A percentile compares a stretch with the other conserved stretches of the same genome.
Evolutionary conservation across 495 filamentous ascomycete genomes (phyloP).

Genomic region (Penicillium cataractarum): DNA sequence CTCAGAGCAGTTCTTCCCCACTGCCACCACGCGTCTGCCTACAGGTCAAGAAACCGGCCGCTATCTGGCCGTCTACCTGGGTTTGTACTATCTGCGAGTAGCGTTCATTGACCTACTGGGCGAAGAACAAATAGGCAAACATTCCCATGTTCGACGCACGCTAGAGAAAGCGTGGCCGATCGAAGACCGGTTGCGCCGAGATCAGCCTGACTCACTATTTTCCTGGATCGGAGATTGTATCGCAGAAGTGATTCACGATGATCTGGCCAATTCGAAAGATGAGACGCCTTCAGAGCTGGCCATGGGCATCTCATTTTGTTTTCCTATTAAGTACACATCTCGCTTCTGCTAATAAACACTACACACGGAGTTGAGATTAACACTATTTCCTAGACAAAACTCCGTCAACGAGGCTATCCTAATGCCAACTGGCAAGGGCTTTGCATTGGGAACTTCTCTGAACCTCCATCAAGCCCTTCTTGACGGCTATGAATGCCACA

Average conservation of each 20-base stretch:
- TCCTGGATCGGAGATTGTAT: conserved; percentile 75
- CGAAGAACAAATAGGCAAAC: conserved; percentile 30
- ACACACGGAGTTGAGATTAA: not conserved
- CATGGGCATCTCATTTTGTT: conserved; percentile 78
- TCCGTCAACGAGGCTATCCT: conserved; percentile 70
- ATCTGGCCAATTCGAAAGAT: conserved; percentile 36
- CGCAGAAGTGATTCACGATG: conserved; percentile 62
- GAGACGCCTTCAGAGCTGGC: conserved; percentile 54
- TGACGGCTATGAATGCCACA: conserved; percentile 63
- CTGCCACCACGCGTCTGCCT: conserved; percentile 69
- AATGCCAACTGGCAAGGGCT: conserved; percentile 81
- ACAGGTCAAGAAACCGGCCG: conserved; percentile 61
- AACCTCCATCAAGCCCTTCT: conserved; percentile 69
- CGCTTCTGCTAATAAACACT: not conserved
- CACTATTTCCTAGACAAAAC: conserved; percentile 56
- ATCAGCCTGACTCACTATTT: conserved; percentile 69
- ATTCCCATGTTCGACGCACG: conserved; percentile 52
- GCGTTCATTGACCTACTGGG: conserved; percentile 70
- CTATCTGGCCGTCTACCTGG: conserved; percentile 73
- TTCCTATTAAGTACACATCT: conserved; percentile 69
- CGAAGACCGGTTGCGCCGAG: conserved; percentile 68
- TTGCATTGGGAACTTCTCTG: conserved; percentile 66
- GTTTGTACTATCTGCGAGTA: conserved; percentile 73
- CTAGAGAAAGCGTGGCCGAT: conserved; percentile 76
- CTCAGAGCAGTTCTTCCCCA: conserved; percentile 69